Percentiles rank a stretch among this genome's conserved stretches.
Conservation (phyloP, 805 yeast species). For the Sugiyamaella boreocaroliniensis region DNA sequence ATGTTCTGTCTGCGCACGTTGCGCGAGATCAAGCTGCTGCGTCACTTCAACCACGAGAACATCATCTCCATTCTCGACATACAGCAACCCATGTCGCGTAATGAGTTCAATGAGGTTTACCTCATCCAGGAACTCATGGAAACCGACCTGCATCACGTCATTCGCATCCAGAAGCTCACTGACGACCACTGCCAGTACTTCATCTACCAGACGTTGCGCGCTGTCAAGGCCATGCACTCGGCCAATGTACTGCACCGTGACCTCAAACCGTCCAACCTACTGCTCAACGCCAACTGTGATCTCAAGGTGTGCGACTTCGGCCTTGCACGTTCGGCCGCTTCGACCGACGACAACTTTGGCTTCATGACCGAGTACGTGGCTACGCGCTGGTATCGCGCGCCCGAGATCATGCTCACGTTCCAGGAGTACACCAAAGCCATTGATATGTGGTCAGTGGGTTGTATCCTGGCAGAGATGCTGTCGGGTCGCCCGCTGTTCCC, state of each 20-base stretch:
- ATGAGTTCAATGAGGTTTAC: constrained; percentile 78
- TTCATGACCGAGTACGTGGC: constrained; percentile 97
- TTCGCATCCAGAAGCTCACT: constrained; percentile 75
- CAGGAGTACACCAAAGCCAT: constrained; percentile 91
- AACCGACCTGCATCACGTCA: constrained; percentile 96
- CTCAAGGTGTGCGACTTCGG: constrained; percentile 94
- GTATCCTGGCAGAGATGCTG: constrained; percentile 86
- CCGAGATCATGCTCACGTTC: constrained; percentile 93
- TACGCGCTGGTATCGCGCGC: constrained; percentile 96
- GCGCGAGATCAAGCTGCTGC: constrained; percentile 79
- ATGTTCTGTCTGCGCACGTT: constrained; percentile 85
- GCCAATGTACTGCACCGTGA: constrained; percentile 95
- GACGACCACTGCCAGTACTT: constrained; percentile 95
- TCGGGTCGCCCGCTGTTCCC: constrained; percentile 86
- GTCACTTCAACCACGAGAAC: constrained; percentile 90
- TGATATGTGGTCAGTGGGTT: constrained; percentile 96
- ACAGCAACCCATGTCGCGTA: constrained; percentile 73
- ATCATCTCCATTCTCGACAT: constrained; percentile 84
- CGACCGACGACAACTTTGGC: constrained; percentile 58
- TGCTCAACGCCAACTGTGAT: constrained; percentile 88
- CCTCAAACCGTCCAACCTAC: constrained; percentile 79
- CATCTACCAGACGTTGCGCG: constrained; percentile 83
- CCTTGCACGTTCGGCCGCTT: constrained; percentile 59
- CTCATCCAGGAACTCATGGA: constrained; percentile 85
- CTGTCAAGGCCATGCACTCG: constrained; percentile 81